Conservation (phyloP, 768 basidiomycete species). For the Leucocoprinus leucothites region DNA sequence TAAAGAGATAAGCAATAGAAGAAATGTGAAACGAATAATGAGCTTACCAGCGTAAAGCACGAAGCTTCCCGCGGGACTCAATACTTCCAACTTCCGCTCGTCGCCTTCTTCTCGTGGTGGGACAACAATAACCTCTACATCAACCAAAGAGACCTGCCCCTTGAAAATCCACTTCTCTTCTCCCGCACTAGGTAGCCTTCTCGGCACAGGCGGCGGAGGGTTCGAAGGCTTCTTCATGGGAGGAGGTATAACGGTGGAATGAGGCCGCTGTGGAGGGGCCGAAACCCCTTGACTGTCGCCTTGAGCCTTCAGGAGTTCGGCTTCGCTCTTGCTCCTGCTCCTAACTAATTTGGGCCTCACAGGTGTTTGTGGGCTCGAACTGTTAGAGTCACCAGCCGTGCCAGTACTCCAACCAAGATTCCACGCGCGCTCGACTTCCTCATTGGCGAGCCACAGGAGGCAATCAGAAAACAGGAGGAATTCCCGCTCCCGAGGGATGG, state of each 20-base stretch:
- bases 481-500: conserved; percentile 53
- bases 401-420: conserved; percentile 32
- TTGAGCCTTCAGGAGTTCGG: not conserved
- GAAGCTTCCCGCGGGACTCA: conserved; percentile 78
- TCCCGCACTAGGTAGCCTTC: conserved; percentile 27
- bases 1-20: not conserved
- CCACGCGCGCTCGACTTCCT: conserved; percentile 24
- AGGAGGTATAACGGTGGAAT: conserved; percentile 18
- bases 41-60: conserved; percentile 64
- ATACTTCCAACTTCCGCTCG: conserved; percentile 62
- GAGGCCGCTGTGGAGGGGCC: conserved; percentile 11
- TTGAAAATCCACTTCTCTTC: conserved; percentile 76
- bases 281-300: not conserved
- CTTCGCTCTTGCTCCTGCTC: conserved; percentile 61
- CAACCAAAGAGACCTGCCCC: conserved; percentile 66
- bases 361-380: conserved; percentile 15
- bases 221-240: conserved; percentile 5
- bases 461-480: conserved; percentile 84
- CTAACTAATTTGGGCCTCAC: conserved; percentile 31
- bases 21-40: not conserved
- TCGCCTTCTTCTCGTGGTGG: conserved; percentile 32
- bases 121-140: conserved; percentile 72
- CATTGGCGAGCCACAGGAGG: conserved; percentile 71
- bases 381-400: conserved; percentile 21
- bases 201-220: conserved; percentile 26